Evolutionary conservation across 1,139 yeast species (phyloP), one percentile per base, ranked within the genome.

Genomic region (Debaryomyces psychrophilus): DNA sequence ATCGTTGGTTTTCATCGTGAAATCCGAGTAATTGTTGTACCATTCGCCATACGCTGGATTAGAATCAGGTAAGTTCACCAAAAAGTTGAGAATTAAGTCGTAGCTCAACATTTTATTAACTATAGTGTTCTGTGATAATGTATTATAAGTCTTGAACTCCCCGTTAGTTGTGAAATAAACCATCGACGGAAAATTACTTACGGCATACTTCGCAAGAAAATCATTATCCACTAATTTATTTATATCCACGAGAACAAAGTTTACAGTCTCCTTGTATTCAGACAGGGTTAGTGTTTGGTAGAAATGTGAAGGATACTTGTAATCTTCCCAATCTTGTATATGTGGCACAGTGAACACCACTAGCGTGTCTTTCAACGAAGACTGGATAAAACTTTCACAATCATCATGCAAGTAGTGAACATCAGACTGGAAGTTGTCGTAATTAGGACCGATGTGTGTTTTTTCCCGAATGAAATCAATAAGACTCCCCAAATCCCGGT

Each of bases 141-240:
- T 68, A 36, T 64, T 59, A 50, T 50, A 61, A 7, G 59, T 46
- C 43, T 67, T 69, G 47, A 71, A 57, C 25, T 52, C 49, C 1
- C 51, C 54, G 4, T 59, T 54, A 6, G 54, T 54, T 5, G 55
- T 50, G 31, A 70, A 55, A 45, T 61, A 67, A 1, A 69, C 57
- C 42, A 63, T 52, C 2, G 73, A 65, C 1, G 79, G 79, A 44
- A 64, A 65, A 44, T 67, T 67, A 48, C 68, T 65, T 17, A 73
- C 58, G 33, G 55, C 59, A 51, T 55, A 70, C 26, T 53, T 46
- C 12, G 56, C 51, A 26, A 69, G 49, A 3, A 70, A 44, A 0
- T 58, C 59, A n/a, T 52, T 52, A 22, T 54, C 50, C 14, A 50
- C 54, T 3, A 54, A 48, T 8, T 59, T 52, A 31, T 62, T 68